Conservation (phyloP, 768 basidiomycete genomes). For the Tricholoma furcatifolium region DNA sequence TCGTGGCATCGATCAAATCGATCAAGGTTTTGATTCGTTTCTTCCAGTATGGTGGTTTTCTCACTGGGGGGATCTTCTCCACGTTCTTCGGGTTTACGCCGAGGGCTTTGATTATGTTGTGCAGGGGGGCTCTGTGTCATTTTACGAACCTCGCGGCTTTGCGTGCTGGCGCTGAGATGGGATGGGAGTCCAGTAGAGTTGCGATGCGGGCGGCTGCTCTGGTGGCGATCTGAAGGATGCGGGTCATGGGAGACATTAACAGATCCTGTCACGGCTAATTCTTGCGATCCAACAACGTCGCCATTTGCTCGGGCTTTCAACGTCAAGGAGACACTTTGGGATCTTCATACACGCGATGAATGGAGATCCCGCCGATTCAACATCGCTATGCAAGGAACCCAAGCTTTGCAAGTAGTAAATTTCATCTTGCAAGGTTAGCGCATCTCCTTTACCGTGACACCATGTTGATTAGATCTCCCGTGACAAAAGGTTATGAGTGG, state of each 20-base stretch:
- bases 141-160: background rate
- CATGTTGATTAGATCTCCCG: background rate
- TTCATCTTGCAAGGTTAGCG: slow-evolving; percentile 15
- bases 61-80: background rate
- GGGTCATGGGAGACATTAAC: slow-evolving; percentile 33
- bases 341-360: slow-evolving; percentile 20
- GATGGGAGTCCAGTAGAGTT: too few species aligned
- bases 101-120: background rate
- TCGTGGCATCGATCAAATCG: background rate
- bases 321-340: slow-evolving; percentile 23
- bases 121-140: background rate
- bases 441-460: background rate
- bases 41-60: background rate
- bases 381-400: slow-evolving; percentile 28
- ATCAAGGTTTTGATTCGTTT: background rate
- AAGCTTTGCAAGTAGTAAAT: slow-evolving; percentile 22
- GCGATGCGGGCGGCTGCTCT: too few species aligned
- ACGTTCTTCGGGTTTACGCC: background rate
- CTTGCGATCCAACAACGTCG: slow-evolving; percentile 22
- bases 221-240: too few species aligned
- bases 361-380: slow-evolving; percentile 24
- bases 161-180: too few species aligned
- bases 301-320: slow-evolving; percentile 26
- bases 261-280: slow-evolving; percentile 23
- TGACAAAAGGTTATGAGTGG: slow-evolving; percentile 10